Evolutionary conservation across 2,329 filamentous ascomycete species (phyloP).

Genomic region (Metarhizium anisopliae): DNA sequence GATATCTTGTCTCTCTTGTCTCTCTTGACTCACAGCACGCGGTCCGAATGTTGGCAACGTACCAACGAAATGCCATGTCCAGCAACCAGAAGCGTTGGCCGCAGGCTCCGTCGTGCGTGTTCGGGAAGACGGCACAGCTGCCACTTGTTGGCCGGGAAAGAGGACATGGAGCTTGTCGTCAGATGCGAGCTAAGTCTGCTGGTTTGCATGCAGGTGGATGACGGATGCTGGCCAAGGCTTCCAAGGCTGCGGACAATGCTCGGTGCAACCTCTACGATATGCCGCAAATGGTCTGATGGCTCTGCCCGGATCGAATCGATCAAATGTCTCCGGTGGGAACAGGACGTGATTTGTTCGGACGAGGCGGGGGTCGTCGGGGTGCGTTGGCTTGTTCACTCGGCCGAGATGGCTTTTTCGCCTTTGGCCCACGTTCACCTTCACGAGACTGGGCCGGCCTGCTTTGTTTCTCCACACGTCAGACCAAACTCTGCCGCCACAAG

Average conservation of each 20-base stretch:
- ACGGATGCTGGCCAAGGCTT: not conserved
- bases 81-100: too few relatives aligned
- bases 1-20: not conserved
- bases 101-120: too few relatives aligned
- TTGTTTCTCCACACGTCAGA: not conserved
- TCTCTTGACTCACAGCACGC: not conserved
- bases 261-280: not conserved
- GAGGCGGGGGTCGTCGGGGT: not conserved
- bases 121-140: too few relatives aligned
- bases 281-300: not conserved
- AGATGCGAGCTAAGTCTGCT: not conserved
- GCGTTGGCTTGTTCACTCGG: not conserved
- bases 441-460: not conserved
- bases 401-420: not conserved
- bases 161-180: not conserved
- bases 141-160: too few relatives aligned
- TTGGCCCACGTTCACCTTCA: not conserved
- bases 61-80: too few relatives aligned
- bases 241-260: not conserved
- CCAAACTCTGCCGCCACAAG: not conserved
- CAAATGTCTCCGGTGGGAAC: not conserved
- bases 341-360: not conserved
- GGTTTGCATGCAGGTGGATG: not conserved
- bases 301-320: not conserved
- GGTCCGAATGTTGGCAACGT: not conserved